phyloP scores from a whole-genome alignment of 345 rosid genomes.

The Adansonia digitata region DNA sequence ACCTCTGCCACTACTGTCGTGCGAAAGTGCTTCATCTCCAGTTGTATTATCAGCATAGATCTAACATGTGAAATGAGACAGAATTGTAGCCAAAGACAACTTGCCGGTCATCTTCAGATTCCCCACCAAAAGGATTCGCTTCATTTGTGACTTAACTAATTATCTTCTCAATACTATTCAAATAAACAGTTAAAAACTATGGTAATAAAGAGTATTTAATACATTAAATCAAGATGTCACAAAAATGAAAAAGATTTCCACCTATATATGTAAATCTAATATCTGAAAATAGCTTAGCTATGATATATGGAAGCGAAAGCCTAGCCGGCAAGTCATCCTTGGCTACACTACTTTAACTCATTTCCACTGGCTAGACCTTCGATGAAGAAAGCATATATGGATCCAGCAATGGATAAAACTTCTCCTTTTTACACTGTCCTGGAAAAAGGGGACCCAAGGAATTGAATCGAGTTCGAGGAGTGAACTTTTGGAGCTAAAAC shows the following conservation, averaged over 20 bases:
- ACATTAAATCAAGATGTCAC: too few relatives aligned
- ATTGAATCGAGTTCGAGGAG: too few relatives aligned
- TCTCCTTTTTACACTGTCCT: too few relatives aligned
- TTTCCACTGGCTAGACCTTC: slow-evolving; percentile 30
- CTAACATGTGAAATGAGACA: slow-evolving; percentile 30
- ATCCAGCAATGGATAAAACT: neutral
- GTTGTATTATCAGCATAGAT: slow-evolving; percentile 25
- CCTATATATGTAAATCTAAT: too few relatives aligned
- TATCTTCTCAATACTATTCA: neutral
- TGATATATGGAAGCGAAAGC: neutral
- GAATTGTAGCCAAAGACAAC: slow-evolving; percentile 40
- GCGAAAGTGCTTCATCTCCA: neutral
- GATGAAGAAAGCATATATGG: slow-evolving; percentile 13
- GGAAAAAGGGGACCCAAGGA: too few relatives aligned
- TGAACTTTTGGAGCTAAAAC: too few relatives aligned
- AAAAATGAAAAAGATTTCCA: too few relatives aligned
- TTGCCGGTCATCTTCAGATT: slow-evolving; percentile 31
- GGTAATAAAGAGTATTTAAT: too few relatives aligned
- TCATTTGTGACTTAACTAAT: neutral
- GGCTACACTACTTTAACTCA: slow-evolving; percentile 36
- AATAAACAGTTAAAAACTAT: too few relatives aligned
- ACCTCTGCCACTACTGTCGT: neutral
- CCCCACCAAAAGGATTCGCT: neutral
- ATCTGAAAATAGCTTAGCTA: neutral
- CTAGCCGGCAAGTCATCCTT: slow-evolving; percentile 52